Percentiles rank a stretch among this genome's conserved stretches.
Evolutionary conservation across 2,329 filamentous ascomycete species (phyloP).

Genomic region (Colletotrichum abscissum): DNA sequence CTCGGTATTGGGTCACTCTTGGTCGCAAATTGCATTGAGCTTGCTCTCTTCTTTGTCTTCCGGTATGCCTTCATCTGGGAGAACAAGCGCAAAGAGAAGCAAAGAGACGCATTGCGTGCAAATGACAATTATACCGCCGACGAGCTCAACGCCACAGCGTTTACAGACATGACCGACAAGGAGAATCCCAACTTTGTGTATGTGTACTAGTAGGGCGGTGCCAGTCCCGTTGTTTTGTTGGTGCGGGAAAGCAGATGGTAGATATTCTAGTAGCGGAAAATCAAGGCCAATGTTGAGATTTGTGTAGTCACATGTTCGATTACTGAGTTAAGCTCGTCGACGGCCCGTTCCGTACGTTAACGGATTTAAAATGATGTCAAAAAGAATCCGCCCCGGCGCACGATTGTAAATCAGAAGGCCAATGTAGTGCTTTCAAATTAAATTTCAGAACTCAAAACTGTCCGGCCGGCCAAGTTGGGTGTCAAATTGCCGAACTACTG

Average conservation of each 20-base stretch:
- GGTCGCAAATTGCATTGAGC: constrained; percentile 52
- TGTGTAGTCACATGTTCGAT: too few species aligned
- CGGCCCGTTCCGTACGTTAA: too few species aligned
- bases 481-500: not conserved
- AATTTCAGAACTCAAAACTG: too few species aligned
- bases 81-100: constrained; percentile 51
- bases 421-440: too few species aligned
- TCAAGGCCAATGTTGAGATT: too few species aligned
- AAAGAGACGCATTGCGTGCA: constrained; percentile 44
- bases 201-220: constrained; percentile 44
- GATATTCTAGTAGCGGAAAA: not conserved
- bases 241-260: not conserved
- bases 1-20: constrained; percentile 56
- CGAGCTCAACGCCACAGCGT: constrained; percentile 51
- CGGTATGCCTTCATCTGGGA: constrained; percentile 51
- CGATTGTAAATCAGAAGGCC: too few species aligned
- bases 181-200: constrained; percentile 56
- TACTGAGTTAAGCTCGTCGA: not conserved
- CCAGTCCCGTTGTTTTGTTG: not conserved
- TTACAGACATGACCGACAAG: constrained; percentile 54
- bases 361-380: too few species aligned
- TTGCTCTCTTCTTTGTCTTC: constrained; percentile 51
- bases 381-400: too few species aligned
- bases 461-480: not conserved
- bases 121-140: constrained; percentile 39